phyloP scores from a whole-genome alignment of 371 early-diverging fungal species.

The Apophysomyces elegans region DNA sequence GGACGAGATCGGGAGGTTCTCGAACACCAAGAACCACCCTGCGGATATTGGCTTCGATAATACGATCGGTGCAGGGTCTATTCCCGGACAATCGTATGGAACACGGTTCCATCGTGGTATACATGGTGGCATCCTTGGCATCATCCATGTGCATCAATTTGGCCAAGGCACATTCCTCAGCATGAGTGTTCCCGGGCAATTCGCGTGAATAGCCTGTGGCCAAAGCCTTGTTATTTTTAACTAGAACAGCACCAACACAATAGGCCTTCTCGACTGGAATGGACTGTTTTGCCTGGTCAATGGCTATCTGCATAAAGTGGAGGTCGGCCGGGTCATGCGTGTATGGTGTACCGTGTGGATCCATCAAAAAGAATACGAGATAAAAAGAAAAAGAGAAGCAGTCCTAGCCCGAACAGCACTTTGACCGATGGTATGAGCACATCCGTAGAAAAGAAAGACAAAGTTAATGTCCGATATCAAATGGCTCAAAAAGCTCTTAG shows the following conservation, averaged over 20 bases:
- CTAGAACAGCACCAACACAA: conserved; percentile 91
- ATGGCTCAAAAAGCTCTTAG: too few relatives aligned
- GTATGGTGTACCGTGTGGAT: conserved; percentile 36
- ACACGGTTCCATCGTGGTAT: conserved; percentile 95
- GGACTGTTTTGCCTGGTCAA: conserved; percentile 78
- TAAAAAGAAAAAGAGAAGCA: neutral
- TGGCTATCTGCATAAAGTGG: conserved; percentile 58
- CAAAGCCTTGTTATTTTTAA: conserved; percentile 54
- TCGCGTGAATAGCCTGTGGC: conserved; percentile 86
- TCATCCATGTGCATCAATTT: conserved; percentile 53
- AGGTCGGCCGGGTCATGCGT: conserved; percentile 35
- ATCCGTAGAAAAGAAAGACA: too few relatives aligned
- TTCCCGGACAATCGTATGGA: conserved; percentile 80
- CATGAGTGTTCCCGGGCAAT: conserved; percentile 91
- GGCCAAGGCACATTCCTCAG: conserved; percentile 81
- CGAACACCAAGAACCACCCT: conserved; percentile 86
- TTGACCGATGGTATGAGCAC: too few relatives aligned
- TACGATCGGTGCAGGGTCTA: conserved; percentile 65
- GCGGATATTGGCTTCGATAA: conserved; percentile 72
- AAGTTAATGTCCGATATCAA: too few relatives aligned
- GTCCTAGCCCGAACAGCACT: too few relatives aligned
- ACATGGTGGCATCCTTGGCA: conserved; percentile 61
- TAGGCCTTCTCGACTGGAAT: conserved; percentile 82
- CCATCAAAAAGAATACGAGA: conserved; percentile 2
- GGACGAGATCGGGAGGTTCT: conserved; percentile 87